phyloP scores from a whole-genome alignment of 2,329 filamentous ascomycete species.

The Alternaria triticimaculans region DNA sequence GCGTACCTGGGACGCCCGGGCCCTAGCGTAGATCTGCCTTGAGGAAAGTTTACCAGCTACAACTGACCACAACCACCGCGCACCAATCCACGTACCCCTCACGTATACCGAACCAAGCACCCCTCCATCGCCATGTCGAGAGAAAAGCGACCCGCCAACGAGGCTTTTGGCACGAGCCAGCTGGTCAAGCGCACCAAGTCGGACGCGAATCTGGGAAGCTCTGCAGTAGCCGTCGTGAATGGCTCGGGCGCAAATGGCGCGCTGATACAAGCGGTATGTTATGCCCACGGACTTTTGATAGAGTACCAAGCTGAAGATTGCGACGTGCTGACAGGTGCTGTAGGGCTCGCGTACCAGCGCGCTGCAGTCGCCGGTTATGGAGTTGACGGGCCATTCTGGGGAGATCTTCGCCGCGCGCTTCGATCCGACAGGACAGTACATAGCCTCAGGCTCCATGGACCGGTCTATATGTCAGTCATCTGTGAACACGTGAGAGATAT shows the following conservation, averaged over 20 bases:
- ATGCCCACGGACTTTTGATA: slow-evolving; percentile 51
- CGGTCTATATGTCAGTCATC: slow-evolving; percentile 75
- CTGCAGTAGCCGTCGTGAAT: slow-evolving; percentile 65
- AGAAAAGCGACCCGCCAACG: slow-evolving; percentile 90
- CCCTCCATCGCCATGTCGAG: slow-evolving; percentile 70
- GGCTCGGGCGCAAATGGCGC: slow-evolving; percentile 65
- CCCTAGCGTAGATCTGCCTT: slow-evolving; percentile 19
- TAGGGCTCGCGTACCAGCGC: slow-evolving; percentile 81
- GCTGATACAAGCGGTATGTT: slow-evolving; percentile 70
- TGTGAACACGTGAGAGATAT: slow-evolving; percentile 11
- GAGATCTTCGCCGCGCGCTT: slow-evolving; percentile 93
- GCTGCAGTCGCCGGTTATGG: slow-evolving; percentile 91
- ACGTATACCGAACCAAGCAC: background rate
- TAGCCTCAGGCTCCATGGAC: slow-evolving; percentile 96
- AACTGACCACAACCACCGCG: slow-evolving; percentile 5
- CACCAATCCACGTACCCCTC: slow-evolving; percentile 3
- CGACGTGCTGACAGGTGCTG: slow-evolving; percentile 39
- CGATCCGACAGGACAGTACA: slow-evolving; percentile 83
- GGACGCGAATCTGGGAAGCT: slow-evolving; percentile 62
- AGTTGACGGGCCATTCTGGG: slow-evolving; percentile 77
- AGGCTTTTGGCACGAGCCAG: slow-evolving; percentile 79
- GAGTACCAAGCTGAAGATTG: slow-evolving; percentile 37
- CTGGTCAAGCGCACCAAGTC: slow-evolving; percentile 89
- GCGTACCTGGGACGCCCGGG: slow-evolving; percentile 13
- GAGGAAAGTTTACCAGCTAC: slow-evolving; percentile 29